These are phyloP conservation scores for Botrytis fragariae DNA, from an alignment of 2,329 filamentous ascomycete species.

Conservation along the genomic window DNA sequence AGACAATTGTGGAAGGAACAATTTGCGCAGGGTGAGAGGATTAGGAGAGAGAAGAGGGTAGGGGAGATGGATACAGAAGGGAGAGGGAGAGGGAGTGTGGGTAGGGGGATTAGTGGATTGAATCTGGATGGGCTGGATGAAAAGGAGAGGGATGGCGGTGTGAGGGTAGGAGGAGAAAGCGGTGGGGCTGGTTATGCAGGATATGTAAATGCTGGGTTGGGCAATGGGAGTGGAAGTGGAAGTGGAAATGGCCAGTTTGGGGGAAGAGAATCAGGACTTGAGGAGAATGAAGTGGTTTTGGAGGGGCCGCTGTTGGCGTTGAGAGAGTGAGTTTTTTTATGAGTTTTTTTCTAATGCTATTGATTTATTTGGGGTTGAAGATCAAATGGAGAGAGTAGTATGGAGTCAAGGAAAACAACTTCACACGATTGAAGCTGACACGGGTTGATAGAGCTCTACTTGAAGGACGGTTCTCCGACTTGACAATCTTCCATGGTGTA, in stretches of 20 bases:
- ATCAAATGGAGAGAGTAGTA: too few species aligned
- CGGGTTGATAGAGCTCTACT: constrained; percentile 24
- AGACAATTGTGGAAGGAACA: not conserved
- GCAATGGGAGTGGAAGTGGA: not conserved
- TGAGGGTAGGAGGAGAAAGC: not conserved
- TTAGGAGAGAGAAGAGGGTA: too few species aligned
- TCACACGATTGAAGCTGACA: not conserved
- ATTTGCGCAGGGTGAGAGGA: not conserved
- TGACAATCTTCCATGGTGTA: constrained; percentile 28
- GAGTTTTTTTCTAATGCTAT: not conserved
- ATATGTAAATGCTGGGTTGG: not conserved
- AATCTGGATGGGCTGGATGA: not conserved
- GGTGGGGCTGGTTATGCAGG: not conserved
- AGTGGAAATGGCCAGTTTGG: too few species aligned
- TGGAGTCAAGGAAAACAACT: not conserved
- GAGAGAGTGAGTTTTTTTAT: not conserved
- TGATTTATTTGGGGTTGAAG: not conserved
- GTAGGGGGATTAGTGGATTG: not conserved
- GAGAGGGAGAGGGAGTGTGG: not conserved
- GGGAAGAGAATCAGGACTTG: not conserved
- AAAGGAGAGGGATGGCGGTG: not conserved
- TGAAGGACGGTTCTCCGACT: constrained; percentile 32
- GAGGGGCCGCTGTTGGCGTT: constrained; percentile 8
- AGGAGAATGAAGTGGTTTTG: constrained; percentile 9
- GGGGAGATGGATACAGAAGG: not conserved